phyloP scores from a whole-genome alignment of 2,329 filamentous ascomycete species.

The Biscogniauxia mediterranea region DNA sequence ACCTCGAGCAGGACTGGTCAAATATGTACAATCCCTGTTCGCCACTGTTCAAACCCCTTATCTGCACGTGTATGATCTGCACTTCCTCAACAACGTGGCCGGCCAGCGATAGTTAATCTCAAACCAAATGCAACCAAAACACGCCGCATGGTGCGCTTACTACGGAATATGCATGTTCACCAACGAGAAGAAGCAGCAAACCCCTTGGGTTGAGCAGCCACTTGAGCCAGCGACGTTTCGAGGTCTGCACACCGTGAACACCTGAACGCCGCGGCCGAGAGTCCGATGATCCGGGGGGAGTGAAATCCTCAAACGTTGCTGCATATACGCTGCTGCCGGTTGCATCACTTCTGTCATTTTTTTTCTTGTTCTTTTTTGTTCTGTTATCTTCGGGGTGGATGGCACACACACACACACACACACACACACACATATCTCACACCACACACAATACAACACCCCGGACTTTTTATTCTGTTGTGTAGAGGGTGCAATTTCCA shows the following conservation, averaged over 20 bases:
- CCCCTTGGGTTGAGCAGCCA: constrained; percentile 16
- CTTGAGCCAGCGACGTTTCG: constrained; percentile 9
- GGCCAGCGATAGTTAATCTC: constrained; percentile 17
- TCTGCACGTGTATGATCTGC: constrained; percentile 26
- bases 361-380: no score
- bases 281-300: neutral
- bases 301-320: neutral
- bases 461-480: neutral
- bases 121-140: constrained; percentile 24
- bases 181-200: constrained; percentile 8
- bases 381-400: neutral
- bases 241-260: neutral
- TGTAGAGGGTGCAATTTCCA: neutral
- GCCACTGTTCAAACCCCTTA: constrained; percentile 21
- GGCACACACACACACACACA: neutral
- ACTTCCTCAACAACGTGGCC: constrained; percentile 22
- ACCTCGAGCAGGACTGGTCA: constrained; percentile 1
- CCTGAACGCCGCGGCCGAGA: neutral
- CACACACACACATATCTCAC: no score
- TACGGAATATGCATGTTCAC: constrained; percentile 11
- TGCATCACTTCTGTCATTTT: neutral
- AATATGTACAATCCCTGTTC: constrained; percentile 18
- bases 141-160: constrained; percentile 25
- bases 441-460: neutral
- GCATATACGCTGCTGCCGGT: neutral